These are phyloP conservation scores for Fomitopsis betulina DNA, from an alignment of 1,284 basidiomycete species.

Conservation along the genomic window DNA sequence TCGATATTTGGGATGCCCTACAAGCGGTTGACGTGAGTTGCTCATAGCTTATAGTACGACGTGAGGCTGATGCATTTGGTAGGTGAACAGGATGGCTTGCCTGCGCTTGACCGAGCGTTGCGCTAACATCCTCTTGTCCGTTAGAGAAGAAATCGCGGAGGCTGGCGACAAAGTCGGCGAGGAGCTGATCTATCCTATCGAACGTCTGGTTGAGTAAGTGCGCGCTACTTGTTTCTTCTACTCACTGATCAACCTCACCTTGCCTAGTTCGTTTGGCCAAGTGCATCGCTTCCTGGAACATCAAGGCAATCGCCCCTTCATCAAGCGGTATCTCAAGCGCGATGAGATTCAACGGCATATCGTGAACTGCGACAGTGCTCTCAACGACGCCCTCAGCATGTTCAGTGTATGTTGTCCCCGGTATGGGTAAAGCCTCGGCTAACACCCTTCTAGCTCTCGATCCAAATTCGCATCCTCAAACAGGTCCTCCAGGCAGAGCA, in stretches of 20 bases:
- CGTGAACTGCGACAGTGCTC: slow-evolving; percentile 46
- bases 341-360: slow-evolving; percentile 64
- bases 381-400: slow-evolving; percentile 18
- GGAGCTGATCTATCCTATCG: slow-evolving; percentile 35
- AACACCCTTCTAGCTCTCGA: slow-evolving; percentile 29
- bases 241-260: not conserved
- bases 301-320: slow-evolving; percentile 63
- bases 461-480: slow-evolving; percentile 59
- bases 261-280: slow-evolving; percentile 21
- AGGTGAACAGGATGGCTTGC: slow-evolving; percentile 55
- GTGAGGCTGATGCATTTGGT: not conserved
- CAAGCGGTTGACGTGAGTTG: slow-evolving; percentile 52
- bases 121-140: slow-evolving; percentile 42
- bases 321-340: slow-evolving; percentile 75
- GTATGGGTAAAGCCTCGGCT: not conserved
- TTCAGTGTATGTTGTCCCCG: slow-evolving; percentile 10
- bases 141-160: slow-evolving; percentile 40
- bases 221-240: no score
- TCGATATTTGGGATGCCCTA: slow-evolving; percentile 58
- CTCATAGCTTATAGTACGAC: not conserved
- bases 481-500: slow-evolving; percentile 41
- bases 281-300: slow-evolving; percentile 53
- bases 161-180: slow-evolving; percentile 33
- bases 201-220: slow-evolving; percentile 48
- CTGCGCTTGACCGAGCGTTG: slow-evolving; percentile 49